Evolutionary conservation across 805 yeast species (phyloP).

Genomic region (Schwanniomyces vanrijiae): DNA sequence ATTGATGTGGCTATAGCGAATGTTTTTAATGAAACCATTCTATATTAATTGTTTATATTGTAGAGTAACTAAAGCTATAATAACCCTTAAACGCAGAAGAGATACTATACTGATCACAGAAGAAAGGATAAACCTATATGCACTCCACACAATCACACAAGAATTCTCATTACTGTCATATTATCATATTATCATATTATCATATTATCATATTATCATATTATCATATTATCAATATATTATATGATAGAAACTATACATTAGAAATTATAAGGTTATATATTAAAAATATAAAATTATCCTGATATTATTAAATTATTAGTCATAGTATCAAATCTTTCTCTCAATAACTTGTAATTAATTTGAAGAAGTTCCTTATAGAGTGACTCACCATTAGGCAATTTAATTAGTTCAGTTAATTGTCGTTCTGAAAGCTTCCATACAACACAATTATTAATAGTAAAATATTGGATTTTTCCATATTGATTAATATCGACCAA

Average conservation of each 20-base stretch:
- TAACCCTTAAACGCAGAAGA: neutral
- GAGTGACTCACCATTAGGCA: constrained; percentile 46
- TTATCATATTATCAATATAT: neutral
- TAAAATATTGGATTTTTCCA: constrained; percentile 47
- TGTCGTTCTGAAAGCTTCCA: constrained; percentile 62
- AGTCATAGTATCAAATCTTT: constrained; percentile 70
- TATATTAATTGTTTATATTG: neutral
- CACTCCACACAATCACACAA: constrained; percentile 3
- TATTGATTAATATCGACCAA: constrained; percentile 33
- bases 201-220: no score
- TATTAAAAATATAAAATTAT: constrained; percentile 14
- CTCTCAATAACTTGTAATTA: constrained; percentile 62
- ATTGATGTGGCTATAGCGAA: constrained; percentile 12
- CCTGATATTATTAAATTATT: constrained; percentile 73
- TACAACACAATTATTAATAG: constrained; percentile 61
- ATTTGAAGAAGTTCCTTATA: constrained; percentile 66
- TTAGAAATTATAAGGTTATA: no score
- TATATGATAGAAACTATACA: neutral
- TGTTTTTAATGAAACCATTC: constrained; percentile 22
- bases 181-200: no score
- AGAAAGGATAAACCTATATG: constrained; percentile 3
- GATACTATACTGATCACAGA: no score
- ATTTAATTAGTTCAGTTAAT: constrained; percentile 45
- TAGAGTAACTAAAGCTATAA: neutral
- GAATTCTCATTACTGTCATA: no score